Conservation (phyloP, 176 grass and related monocot species). For the Aechmea fasciata region DNA sequence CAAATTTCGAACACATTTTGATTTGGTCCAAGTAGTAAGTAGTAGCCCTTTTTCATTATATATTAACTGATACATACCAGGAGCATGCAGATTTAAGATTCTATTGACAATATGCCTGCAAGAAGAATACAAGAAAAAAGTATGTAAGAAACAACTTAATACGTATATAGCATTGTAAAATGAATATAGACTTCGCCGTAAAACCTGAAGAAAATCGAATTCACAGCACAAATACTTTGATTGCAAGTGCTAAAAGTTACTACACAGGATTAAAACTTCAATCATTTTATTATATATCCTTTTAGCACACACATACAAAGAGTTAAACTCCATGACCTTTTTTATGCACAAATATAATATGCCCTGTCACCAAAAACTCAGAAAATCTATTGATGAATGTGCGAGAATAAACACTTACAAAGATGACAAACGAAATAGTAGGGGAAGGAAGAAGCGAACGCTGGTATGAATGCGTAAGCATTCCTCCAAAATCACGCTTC, state of each 20-base stretch:
- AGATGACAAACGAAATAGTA: too few relatives aligned
- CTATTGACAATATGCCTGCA: conserved; percentile 91
- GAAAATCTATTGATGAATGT: too few relatives aligned
- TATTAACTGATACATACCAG: conserved; percentile 32
- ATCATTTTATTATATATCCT: neutral
- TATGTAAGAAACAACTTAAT: neutral
- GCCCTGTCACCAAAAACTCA: too few relatives aligned
- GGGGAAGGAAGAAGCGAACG: too few relatives aligned
- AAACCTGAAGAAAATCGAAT: neutral
- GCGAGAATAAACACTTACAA: too few relatives aligned
- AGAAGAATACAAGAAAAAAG: conserved; percentile 13
- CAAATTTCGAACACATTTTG: neutral
- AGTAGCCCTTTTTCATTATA: too few relatives aligned
- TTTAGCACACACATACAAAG: too few relatives aligned
- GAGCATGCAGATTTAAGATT: conserved; percentile 77
- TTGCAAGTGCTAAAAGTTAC: neutral
- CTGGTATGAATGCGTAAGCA: too few relatives aligned
- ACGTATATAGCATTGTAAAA: neutral
- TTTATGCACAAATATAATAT: too few relatives aligned
- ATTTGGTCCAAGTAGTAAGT: neutral
- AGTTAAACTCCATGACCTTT: too few relatives aligned
- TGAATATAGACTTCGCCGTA: neutral
- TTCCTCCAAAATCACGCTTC: too few relatives aligned
- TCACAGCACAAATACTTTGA: neutral
- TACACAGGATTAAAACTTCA: neutral